Base-by-base conservation (phyloP, 1,284 basidiomycete species). In the Cryptococcus jaspeensis region DNA sequence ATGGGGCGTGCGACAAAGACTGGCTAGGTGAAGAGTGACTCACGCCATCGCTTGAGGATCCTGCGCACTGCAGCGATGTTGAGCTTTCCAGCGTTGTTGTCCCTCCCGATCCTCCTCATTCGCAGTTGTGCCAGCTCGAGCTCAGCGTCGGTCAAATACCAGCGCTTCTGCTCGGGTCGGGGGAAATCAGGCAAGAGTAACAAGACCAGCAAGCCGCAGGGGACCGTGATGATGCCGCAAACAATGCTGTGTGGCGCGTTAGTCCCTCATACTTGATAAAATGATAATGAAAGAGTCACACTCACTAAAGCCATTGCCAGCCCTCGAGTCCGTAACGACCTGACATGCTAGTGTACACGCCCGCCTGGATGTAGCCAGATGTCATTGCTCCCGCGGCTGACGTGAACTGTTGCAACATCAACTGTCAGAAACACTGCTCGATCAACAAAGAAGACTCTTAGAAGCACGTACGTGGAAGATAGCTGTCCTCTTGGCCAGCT, bases 401-500 rank as follows among this genome's bases (percentile, higher is more conserved):
- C 20, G 39, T 41, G 13, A 41, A 41, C 39, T 41, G 1, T 12
- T 12, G 39, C 20, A 16, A 41, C 16, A 41, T 20, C n/a, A n/a
- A n/a, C n/a, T n/a, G n/a, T n/a, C n/a, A n/a, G n/a, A n/a, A n/a
- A n/a, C n/a, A n/a, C n/a, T n/a, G n/a, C n/a, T n/a, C n/a, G n/a
- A n/a, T n/a, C n/a, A n/a, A n/a, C n/a, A n/a, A n/a, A n/a, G n/a
- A n/a, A n/a, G n/a, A n/a, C n/a, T n/a, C n/a, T n/a, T n/a, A n/a
- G 39, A 41, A 41, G 13, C 16, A 41, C 7, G 16, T 2, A 41
- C 39, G 39, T 56, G 55, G 49, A 56, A 56, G 23, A 56, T 56
- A 15, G 55, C 55, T n/a, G 49, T 40, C 42, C 53, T 49, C 23
- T 55, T 55, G 20, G 53, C 53, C 11, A 55, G 28, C 39, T 55